Evolutionary conservation across 2,329 filamentous ascomycete genomes (phyloP).

Genomic region (Arthrobotrys sphaeroides): DNA sequence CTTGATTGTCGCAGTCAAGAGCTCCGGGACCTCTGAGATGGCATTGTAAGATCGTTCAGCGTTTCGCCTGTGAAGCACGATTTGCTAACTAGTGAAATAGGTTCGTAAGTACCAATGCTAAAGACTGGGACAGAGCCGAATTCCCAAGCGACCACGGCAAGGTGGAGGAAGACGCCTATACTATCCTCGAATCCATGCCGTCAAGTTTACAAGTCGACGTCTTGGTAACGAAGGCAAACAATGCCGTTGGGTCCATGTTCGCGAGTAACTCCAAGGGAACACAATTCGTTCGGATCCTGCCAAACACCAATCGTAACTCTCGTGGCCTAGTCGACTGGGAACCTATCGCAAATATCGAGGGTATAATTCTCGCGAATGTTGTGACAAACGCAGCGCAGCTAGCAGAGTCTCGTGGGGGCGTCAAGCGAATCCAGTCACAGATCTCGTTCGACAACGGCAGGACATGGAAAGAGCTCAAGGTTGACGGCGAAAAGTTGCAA

Average conservation of each 20-base stretch:
- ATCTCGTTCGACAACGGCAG: slow-evolving; percentile 97
- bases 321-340: slow-evolving; percentile 90
- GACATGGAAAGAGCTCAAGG: slow-evolving; percentile 78
- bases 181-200: slow-evolving; percentile 92
- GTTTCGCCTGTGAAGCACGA: background rate
- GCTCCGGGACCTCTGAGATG: slow-evolving; percentile 84
- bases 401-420: slow-evolving; percentile 59
- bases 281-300: slow-evolving; percentile 90
- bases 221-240: slow-evolving; percentile 72
- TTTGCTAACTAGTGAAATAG: slow-evolving; percentile 51
- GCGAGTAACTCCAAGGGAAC: slow-evolving; percentile 98
- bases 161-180: slow-evolving; percentile 85
- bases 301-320: slow-evolving; percentile 86
- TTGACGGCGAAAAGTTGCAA: slow-evolving; percentile 74
- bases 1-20: slow-evolving; percentile 82
- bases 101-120: slow-evolving; percentile 77
- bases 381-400: slow-evolving; percentile 87
- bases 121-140: slow-evolving; percentile 88
- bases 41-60: slow-evolving; percentile 73
- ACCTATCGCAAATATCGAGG: slow-evolving; percentile 89
- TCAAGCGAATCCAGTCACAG: slow-evolving; percentile 76
- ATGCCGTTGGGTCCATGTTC: slow-evolving; percentile 85
- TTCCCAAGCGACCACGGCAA: slow-evolving; percentile 83
- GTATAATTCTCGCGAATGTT: slow-evolving; percentile 87
- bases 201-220: slow-evolving; percentile 98